Percentiles rank a stretch among this genome's conserved stretches.
Conservation (phyloP, 352 stramenopile species). For the Phytophthora idaei region DNA sequence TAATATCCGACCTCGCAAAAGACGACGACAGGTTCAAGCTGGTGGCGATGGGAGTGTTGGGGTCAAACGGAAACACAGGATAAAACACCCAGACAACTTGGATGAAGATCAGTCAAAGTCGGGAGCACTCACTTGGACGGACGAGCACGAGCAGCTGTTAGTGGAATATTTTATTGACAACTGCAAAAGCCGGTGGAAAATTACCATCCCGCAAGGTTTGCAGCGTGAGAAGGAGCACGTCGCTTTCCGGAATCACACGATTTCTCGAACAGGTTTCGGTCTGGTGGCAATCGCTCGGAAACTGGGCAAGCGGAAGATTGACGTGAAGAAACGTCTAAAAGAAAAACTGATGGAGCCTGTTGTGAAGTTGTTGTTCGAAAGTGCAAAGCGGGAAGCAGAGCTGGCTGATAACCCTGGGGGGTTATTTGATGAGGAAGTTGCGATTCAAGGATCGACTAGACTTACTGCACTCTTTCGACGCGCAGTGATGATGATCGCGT, state of each 20-base stretch:
- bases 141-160: constrained; percentile 58
- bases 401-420: constrained; percentile 48
- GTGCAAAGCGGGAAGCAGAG: constrained; percentile 59
- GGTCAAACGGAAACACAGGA: constrained; percentile 24
- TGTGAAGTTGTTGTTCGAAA: constrained; percentile 60
- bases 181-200: constrained; percentile 65
- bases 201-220: constrained; percentile 62
- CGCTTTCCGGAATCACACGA: constrained; percentile 65
- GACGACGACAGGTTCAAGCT: constrained; percentile 27
- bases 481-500: constrained; percentile 84
- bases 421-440: constrained; percentile 70
- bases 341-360: constrained; percentile 68
- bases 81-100: constrained; percentile 13
- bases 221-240: constrained; percentile 60
- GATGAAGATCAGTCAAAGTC: constrained; percentile 18
- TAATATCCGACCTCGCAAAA: constrained; percentile 42
- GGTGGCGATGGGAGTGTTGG: constrained; percentile 7
- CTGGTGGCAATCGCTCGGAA: constrained; percentile 68
- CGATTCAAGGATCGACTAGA: constrained; percentile 55
- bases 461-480: constrained; percentile 79
- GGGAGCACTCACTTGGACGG: constrained; percentile 54
- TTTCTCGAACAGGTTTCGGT: constrained; percentile 66
- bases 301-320: constrained; percentile 70
- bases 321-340: constrained; percentile 82
- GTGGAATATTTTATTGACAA: constrained; percentile 76